Base-by-base conservation (phyloP, 768 basidiomycete species). In the Austroboletus festivus region DNA sequence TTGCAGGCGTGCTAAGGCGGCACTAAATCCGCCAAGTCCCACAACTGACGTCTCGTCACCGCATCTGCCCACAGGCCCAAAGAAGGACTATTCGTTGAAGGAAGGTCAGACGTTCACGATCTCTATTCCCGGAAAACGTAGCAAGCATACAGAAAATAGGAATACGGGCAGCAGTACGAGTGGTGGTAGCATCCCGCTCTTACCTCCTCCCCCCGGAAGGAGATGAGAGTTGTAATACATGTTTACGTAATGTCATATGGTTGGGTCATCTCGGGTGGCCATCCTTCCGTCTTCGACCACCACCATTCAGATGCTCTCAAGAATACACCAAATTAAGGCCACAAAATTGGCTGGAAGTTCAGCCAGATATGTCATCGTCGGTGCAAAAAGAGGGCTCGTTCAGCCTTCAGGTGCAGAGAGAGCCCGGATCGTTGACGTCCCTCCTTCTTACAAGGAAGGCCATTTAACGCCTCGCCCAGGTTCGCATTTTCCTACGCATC, bases 21-120 rank as follows among this genome's bases (percentile, higher is more conserved):
- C 76, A 16, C 71, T 84, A 23, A 80, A 85, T 53, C 81, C 79
- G 16, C 64, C 71, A 5, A 65, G 72, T 42, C 63, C 79, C 6
- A 62, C 70, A 9, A 58, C 72, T 9, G 70, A 73, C 7, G 53
- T 72, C 5, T 63, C 78, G 2, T 85, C 87, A n/a, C 82, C 88
- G 9, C 79, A 85, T 55, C 56, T 87, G 47, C 85, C 91, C 12
- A 52, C 76, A 9, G 90, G 86, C 10, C 89, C 91, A 2, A 93
- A 92, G 74, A 90, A 91, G 67, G 93, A 97, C 57, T 96, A 93
- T 68, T 88, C 87, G 33, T 70, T 97, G 57, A 96, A 95, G 66
- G 91, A 93, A 57, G 93, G 93, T 9, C 90, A 97, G 65, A 96
- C 93, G 0, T 94, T 97, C 67, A 85, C 86, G 5, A 95, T 97